A percentile compares a stretch with the other conserved stretches of the same genome.
phyloP scores from a whole-genome alignment of 2,329 filamentous ascomycete species.

The Davidsoniella virescens region DNA sequence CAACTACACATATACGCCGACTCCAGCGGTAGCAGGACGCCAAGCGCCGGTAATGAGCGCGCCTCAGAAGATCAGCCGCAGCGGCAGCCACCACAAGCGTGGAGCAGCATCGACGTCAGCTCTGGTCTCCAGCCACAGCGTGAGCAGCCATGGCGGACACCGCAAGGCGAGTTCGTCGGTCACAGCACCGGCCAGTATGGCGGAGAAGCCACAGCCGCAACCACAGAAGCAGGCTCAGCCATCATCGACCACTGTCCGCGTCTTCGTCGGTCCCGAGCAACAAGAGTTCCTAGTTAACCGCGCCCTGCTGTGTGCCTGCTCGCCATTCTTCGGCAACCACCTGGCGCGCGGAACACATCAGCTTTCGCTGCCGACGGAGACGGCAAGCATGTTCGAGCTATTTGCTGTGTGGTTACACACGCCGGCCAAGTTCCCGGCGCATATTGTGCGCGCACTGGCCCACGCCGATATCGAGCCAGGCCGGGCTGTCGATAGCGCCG shows the following conservation, averaged over 20 bases:
- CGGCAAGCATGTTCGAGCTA: constrained; percentile 34
- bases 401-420: constrained; percentile 33
- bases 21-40: too few relatives aligned
- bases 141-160: too few relatives aligned
- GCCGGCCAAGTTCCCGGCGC: constrained; percentile 21
- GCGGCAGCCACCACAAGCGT: too few relatives aligned
- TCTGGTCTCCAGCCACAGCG: too few relatives aligned
- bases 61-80: too few relatives aligned
- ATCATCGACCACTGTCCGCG: constrained; percentile 18
- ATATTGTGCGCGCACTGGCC: constrained; percentile 27
- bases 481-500: constrained; percentile 15
- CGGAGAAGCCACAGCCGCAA: too few relatives aligned
- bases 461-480: constrained; percentile 14
- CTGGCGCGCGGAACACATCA: constrained; percentile 24
- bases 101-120: too few relatives aligned
- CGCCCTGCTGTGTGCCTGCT: constrained; percentile 29
- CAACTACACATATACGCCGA: too few relatives aligned
- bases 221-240: too few relatives aligned
- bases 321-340: constrained; percentile 31
- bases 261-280: constrained; percentile 28
- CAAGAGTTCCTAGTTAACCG: constrained; percentile 27
- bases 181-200: too few relatives aligned
- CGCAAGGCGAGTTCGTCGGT: too few relatives aligned
- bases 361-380: constrained; percentile 30
- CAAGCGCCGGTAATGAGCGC: too few relatives aligned